Evolutionary conservation across 768 basidiomycete species (phyloP), one percentile per base, ranked within the genome.

Genomic region (Coprinellus aureogranulatus): DNA sequence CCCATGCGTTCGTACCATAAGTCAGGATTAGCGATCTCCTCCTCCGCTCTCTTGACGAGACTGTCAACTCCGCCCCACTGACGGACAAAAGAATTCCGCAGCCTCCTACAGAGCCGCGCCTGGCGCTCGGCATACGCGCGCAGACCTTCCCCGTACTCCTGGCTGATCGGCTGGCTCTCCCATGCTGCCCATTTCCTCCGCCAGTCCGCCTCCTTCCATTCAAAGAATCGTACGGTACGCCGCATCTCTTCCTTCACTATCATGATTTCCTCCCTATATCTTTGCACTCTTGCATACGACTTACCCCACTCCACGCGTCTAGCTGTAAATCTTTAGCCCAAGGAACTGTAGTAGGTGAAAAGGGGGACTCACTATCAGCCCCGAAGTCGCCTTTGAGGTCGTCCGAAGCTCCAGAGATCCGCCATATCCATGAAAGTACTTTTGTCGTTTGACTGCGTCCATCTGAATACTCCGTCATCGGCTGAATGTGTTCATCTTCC

Each of bases 171-270:
- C 4, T 8, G 8, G 14, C 20, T 8, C 20, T 8, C 41, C 20
- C 20, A 22, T 44, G 14, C 20, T 5, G 41, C 41, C 62, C 62
- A 63, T 34, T 14, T 6, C 6, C 34, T 6, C 6, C 34, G 14
- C 6, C 34, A 34, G 56, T 59, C 60, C 1, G 31, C 25, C 0
- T 52, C 59, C 27, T 55, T 61, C 60, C 59, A 61, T 11, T 54
- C 55, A 11, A 61, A 20, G 26, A 47, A 61, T 1, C 23, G 40
- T 5, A 61, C 28, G 3, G 55, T 50, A 9, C 62, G 42, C 2
- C 55, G 44, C 62, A 63, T 63, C 57, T 63, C 62, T 47, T 63
- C 62, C 22, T 57, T 52, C 14, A 63, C 25, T 0, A 63, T 28
- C 53, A 58, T 41, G 8, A 63, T 59, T 50, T 63, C 62, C 34